Conservation (phyloP, 345 rosid genomes). For the Physaria fendleri region DNA sequence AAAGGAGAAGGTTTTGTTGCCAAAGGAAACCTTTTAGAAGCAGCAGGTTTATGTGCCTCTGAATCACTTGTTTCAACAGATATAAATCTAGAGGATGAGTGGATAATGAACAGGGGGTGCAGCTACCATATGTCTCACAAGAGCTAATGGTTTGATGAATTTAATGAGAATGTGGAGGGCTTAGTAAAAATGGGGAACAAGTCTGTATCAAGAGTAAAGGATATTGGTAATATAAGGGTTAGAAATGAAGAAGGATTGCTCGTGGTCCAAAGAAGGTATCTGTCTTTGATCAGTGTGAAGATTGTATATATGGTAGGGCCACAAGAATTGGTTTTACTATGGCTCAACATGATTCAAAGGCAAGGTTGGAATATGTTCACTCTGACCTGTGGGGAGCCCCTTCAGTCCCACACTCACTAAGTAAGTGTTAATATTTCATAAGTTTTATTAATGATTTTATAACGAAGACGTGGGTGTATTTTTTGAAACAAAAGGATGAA, state of each 20-base stretch:
- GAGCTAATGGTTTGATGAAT: not conserved
- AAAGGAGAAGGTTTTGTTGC: not conserved
- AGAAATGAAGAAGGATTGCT: not conserved
- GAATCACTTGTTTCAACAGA: not conserved
- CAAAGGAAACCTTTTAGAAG: not conserved
- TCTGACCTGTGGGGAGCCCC: too few species aligned
- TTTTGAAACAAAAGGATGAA: too few species aligned
- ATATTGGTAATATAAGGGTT: too few species aligned
- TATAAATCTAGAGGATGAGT: not conserved
- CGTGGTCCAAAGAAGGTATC: not conserved
- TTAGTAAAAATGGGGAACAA: not conserved
- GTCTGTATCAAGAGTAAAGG: not conserved
- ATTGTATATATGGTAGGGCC: not conserved
- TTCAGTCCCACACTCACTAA: too few species aligned
- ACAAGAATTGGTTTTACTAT: not conserved
- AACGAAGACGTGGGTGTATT: too few species aligned
- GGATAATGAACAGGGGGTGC: not conserved
- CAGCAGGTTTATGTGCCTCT: not conserved
- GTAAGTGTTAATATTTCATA: too few species aligned
- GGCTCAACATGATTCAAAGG: not conserved
- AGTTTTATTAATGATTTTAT: too few species aligned
- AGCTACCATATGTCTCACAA: not conserved
- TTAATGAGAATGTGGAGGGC: not conserved
- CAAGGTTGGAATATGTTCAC: too few species aligned
- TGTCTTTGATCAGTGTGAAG: not conserved